Evolutionary conservation across 139 green algal genomes (phyloP).

Genomic region (Picochlorum sp.): DNA sequence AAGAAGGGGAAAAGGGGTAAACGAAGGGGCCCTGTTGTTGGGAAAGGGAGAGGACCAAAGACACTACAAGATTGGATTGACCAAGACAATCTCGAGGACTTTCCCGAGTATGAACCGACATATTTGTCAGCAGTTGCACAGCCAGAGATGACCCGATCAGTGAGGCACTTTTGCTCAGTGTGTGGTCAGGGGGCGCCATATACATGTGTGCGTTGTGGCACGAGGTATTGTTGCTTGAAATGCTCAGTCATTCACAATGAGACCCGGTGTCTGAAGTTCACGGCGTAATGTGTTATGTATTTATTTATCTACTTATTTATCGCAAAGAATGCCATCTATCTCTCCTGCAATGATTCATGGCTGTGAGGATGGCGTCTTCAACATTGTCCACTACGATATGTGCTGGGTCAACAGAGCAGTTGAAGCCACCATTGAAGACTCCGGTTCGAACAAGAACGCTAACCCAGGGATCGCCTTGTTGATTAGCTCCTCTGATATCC

Average conservation of each 20-base stretch:
- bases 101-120: slow-evolving; percentile 33
- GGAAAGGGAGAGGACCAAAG: slow-evolving; percentile 31
- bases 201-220: slow-evolving; percentile 69
- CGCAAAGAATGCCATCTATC: slow-evolving; percentile 53
- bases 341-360: slow-evolving; percentile 39
- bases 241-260: slow-evolving; percentile 67
- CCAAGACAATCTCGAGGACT: slow-evolving; percentile 43
- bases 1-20: slow-evolving; percentile 21
- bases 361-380: slow-evolving; percentile 50
- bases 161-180: slow-evolving; percentile 62
- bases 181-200: slow-evolving; percentile 45
- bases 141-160: slow-evolving; percentile 25
- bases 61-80: slow-evolving; percentile 58
- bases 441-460: slow-evolving; percentile 72
- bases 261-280: slow-evolving; percentile 80
- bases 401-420: slow-evolving; percentile 45
- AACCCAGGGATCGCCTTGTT: slow-evolving; percentile 54
- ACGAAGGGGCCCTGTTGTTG: slow-evolving; percentile 39
- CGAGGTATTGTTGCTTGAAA: slow-evolving; percentile 57
- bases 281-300: slow-evolving; percentile 11
- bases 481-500: slow-evolving; percentile 64
- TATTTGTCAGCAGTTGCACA: slow-evolving; percentile 56
- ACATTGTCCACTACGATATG: slow-evolving; percentile 61
- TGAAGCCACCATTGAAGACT: slow-evolving; percentile 49
- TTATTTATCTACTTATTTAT: slow-evolving; percentile 15